Evolutionary conservation across 495 filamentous ascomycete genomes (phyloP).

Genomic region (Xylaria palmicola): DNA sequence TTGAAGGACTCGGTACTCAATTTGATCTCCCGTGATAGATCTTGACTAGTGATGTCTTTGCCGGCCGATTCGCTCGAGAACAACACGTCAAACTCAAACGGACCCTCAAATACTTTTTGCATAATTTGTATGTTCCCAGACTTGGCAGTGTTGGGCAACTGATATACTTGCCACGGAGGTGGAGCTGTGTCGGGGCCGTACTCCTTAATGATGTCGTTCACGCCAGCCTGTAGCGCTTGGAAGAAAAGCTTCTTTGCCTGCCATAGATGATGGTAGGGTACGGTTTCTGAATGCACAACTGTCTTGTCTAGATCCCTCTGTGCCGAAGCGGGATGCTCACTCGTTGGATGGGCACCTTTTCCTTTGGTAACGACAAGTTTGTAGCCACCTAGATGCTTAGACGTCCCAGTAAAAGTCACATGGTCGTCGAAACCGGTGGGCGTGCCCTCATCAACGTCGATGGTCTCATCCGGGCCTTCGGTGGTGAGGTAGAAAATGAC

Average conservation of each 20-base stretch:
- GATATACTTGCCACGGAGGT: conserved; percentile 84
- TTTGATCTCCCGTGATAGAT: conserved; percentile 68
- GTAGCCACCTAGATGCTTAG: conserved; percentile 78
- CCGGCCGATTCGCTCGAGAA: conserved; percentile 79
- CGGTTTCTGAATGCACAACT: conserved; percentile 66
- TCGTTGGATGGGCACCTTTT: conserved; percentile 59
- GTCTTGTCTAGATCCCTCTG: conserved; percentile 69
- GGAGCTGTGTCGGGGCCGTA: conserved; percentile 72
- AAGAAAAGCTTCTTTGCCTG: conserved; percentile 83
- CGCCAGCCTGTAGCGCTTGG: conserved; percentile 69
- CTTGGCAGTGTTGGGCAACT: conserved; percentile 65
- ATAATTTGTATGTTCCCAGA: conserved; percentile 82
- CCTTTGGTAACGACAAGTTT: conserved; percentile 74
- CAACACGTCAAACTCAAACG: conserved; percentile 92
- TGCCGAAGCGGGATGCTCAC: conserved; percentile 60
- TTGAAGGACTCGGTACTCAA: conserved; percentile 65
- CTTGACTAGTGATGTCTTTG: conserved; percentile 57
- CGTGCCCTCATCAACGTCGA: conserved; percentile 56
- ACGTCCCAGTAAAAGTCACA: conserved; percentile 73
- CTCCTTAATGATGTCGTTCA: conserved; percentile 64
- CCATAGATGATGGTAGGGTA: conserved; percentile 75
- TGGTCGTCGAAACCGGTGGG: conserved; percentile 65
- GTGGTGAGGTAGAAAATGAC: conserved; percentile 78
- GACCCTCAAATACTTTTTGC: conserved; percentile 88
- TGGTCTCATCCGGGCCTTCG: conserved; percentile 66